phyloP scores from a whole-genome alignment of 306 rosid species.

The Alnus glutinosa region DNA sequence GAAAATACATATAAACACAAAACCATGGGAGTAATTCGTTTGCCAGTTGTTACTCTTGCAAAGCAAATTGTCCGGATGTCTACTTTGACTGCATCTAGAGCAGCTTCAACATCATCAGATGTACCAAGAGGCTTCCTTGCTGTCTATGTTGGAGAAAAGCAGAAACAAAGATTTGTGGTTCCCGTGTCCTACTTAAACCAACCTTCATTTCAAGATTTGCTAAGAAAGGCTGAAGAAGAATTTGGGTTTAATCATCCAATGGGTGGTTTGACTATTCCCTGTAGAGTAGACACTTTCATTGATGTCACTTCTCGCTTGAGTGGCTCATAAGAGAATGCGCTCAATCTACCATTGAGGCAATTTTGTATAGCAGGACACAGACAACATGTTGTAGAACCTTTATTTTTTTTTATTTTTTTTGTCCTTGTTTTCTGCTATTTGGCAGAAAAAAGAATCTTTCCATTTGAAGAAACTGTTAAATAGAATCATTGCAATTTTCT shows the following conservation, averaged over 20 bases:
- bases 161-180: conserved; percentile 42
- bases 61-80: conserved; percentile 14
- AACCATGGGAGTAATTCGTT: conserved; percentile 25
- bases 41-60: conserved; percentile 18
- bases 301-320: conserved; percentile 6
- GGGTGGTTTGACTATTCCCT: conserved; percentile 43
- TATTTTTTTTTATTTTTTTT: neutral
- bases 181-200: conserved; percentile 41
- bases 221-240: conserved; percentile 46
- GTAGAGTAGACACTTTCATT: conserved; percentile 13
- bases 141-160: conserved; percentile 47
- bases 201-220: conserved; percentile 41
- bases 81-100: neutral
- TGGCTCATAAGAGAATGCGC: neutral
- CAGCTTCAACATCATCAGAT: conserved; percentile 11
- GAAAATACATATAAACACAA: neutral
- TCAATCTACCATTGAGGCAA: neutral
- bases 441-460: neutral
- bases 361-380: neutral
- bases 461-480: neutral
- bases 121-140: conserved; percentile 52
- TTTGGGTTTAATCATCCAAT: conserved; percentile 51
- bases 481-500: neutral
- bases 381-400: neutral
- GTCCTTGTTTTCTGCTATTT: neutral